These are phyloP conservation scores for Monosporascus sp. DNA, from an alignment of 2,329 filamentous ascomycete species.

Conservation along the genomic window DNA sequence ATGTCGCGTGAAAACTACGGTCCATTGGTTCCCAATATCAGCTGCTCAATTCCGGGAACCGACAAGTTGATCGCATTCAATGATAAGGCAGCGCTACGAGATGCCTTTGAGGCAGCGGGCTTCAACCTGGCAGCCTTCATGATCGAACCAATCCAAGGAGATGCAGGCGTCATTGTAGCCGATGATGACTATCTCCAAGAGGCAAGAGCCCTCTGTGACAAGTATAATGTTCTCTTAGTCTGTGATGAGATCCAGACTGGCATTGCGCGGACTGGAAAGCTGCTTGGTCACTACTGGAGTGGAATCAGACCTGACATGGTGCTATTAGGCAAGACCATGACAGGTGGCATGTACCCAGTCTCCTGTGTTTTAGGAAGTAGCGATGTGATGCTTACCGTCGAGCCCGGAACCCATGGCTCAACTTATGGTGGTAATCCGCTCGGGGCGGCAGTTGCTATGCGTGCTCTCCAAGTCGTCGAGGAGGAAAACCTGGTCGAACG, in stretches of 20 bases:
- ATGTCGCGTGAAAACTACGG: constrained; percentile 97
- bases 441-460: constrained; percentile 90
- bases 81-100: constrained; percentile 74
- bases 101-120: constrained; percentile 73
- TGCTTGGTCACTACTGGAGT: constrained; percentile 92
- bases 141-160: constrained; percentile 94
- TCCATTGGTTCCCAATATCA: constrained; percentile 86
- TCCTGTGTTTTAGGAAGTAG: constrained; percentile 83
- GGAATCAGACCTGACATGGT: constrained; percentile 94
- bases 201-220: constrained; percentile 80
- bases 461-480: constrained; percentile 86
- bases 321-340: constrained; percentile 94
- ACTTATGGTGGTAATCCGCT: constrained; percentile 99
- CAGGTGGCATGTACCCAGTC: constrained; percentile 98
- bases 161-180: constrained; percentile 93
- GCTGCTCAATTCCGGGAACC: constrained; percentile 70
- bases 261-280: constrained; percentile 87
- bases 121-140: constrained; percentile 86
- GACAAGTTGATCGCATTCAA: constrained; percentile 79
- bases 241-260: constrained; percentile 99
- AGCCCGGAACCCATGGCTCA: constrained; percentile 93
- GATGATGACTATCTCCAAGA: constrained; percentile 80
- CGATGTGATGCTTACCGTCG: constrained; percentile 91
- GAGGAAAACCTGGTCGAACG: constrained; percentile 84
- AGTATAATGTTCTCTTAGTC: constrained; percentile 93